Evolutionary conservation across 306 rosid species (phyloP).

Genomic region (Alnus rubra): DNA sequence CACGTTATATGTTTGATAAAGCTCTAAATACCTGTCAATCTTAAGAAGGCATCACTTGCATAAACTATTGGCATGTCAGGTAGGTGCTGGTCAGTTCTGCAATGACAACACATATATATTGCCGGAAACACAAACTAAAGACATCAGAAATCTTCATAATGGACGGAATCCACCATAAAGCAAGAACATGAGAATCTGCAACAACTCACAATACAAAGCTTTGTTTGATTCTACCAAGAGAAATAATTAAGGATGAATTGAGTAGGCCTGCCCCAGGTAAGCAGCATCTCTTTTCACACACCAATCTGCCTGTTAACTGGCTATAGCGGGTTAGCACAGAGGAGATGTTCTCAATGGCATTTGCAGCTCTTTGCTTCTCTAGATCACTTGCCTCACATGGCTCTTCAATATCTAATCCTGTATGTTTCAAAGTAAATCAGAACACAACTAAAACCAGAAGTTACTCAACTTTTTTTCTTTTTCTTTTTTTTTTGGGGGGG

Average conservation of each 20-base stretch:
- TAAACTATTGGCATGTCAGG: conserved; percentile 90
- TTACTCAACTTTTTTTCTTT: neutral
- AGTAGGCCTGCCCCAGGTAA: conserved; percentile 59
- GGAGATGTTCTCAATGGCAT: conserved; percentile 60
- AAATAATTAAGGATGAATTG: conserved; percentile 82
- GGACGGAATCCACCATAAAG: conserved; percentile 27
- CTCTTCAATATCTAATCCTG: conserved; percentile 64
- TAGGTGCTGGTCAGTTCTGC: conserved; percentile 81
- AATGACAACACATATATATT: conserved; percentile 35
- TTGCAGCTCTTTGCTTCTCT: conserved; percentile 64
- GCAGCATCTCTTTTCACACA: conserved; percentile 75
- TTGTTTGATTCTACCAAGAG: conserved; percentile 99
- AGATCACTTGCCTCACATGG: conserved; percentile 73
- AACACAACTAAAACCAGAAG: conserved; percentile 20
- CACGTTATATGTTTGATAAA: conserved; percentile 7
- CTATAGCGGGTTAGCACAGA: conserved; percentile 81
- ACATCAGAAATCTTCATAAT: conserved; percentile 34
- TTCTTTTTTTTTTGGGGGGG: neutral
- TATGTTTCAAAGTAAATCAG: conserved; percentile 27
- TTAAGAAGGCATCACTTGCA: conserved; percentile 86
- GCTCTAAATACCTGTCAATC: conserved; percentile 68
- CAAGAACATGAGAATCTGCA: conserved; percentile 53
- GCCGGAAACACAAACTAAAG: conserved; percentile 33
- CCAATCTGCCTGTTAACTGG: conserved; percentile 68
- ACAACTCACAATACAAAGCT: conserved; percentile 99